Conservation (phyloP, 148 eudicot species). For the Spergularia bocconei region DNA sequence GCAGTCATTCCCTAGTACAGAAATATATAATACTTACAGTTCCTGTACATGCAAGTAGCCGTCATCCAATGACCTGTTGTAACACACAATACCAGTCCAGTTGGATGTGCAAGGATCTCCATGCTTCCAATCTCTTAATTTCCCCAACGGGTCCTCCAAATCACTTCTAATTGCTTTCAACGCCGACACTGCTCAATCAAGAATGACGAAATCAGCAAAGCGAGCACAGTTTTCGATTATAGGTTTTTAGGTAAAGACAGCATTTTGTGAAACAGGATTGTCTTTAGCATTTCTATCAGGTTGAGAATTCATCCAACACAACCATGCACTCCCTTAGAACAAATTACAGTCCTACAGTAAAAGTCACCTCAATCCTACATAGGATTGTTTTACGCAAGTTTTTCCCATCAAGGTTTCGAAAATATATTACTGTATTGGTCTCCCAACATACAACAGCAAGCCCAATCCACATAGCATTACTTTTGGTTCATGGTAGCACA, state of each 20-base stretch:
- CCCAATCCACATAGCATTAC: too few relatives aligned
- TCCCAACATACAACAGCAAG: too few relatives aligned
- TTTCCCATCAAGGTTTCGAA: neutral
- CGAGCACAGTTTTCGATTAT: neutral
- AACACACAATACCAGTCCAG: slow-evolving; percentile 56
- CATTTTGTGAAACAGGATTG: too few relatives aligned
- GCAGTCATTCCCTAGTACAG: neutral
- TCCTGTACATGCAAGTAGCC: slow-evolving; percentile 46
- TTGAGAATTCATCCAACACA: too few relatives aligned
- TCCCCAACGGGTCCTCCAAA: slow-evolving; percentile 39
- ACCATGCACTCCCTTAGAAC: too few relatives aligned
- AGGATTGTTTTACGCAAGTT: neutral
- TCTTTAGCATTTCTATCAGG: too few relatives aligned
- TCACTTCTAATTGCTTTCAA: slow-evolving; percentile 28
- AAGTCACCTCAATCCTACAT: too few relatives aligned
- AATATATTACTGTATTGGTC: too few relatives aligned
- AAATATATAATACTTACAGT: slow-evolving; percentile 31
- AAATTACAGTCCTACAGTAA: too few relatives aligned
- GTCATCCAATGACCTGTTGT: slow-evolving; percentile 24
- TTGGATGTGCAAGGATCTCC: slow-evolving; percentile 47
- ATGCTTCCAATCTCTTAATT: slow-evolving; percentile 34
- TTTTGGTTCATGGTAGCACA: too few relatives aligned
- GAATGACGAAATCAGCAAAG: neutral
- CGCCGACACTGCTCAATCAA: slow-evolving; percentile 29
- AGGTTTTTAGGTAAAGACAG: too few relatives aligned